phyloP scores from a whole-genome alignment of 2,329 filamentous ascomycete genomes.

The Exophiala dermatitidis region DNA sequence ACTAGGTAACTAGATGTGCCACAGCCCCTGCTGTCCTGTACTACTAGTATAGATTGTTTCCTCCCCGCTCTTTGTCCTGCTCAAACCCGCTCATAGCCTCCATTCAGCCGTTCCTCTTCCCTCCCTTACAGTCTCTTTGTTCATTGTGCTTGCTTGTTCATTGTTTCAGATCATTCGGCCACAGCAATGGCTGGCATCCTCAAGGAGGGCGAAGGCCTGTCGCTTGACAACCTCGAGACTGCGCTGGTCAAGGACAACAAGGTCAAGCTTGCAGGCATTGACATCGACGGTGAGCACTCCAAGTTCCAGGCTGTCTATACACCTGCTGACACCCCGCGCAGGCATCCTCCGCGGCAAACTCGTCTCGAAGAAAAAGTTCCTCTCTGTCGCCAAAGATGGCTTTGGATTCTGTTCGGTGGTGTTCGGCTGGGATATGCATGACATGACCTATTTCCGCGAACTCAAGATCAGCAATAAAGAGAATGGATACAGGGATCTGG shows the following conservation, averaged over 20 bases:
- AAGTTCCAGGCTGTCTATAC: neutral
- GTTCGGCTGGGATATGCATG: conserved; percentile 97
- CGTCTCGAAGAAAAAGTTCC: conserved; percentile 86
- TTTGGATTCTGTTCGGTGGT: conserved; percentile 94
- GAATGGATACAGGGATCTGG: conserved; percentile 80
- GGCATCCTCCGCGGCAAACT: conserved; percentile 74
- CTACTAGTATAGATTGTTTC: conserved; percentile 1
- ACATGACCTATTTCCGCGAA: conserved; percentile 79
- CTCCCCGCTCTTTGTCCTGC: conserved; percentile 3
- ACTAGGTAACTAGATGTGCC: too few relatives aligned
- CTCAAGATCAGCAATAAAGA: conserved; percentile 81
- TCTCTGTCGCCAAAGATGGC: conserved; percentile 69
- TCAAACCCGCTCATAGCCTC: neutral
- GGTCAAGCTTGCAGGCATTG: conserved; percentile 81
- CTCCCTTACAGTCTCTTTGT: neutral
- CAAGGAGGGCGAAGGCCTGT: conserved; percentile 38
- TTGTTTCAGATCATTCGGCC: neutral
- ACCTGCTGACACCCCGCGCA: conserved; percentile 11
- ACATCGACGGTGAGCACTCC: conserved; percentile 61
- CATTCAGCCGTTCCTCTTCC: neutral
- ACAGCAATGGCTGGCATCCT: conserved; percentile 13
- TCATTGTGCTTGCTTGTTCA: neutral
- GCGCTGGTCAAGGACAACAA: conserved; percentile 64
- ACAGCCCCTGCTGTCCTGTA: neutral
- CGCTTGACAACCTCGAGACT: conserved; percentile 56